Evolutionary conservation across 202 grass and related monocot species (phyloP).

Genomic region (Elaeis oleifera): DNA sequence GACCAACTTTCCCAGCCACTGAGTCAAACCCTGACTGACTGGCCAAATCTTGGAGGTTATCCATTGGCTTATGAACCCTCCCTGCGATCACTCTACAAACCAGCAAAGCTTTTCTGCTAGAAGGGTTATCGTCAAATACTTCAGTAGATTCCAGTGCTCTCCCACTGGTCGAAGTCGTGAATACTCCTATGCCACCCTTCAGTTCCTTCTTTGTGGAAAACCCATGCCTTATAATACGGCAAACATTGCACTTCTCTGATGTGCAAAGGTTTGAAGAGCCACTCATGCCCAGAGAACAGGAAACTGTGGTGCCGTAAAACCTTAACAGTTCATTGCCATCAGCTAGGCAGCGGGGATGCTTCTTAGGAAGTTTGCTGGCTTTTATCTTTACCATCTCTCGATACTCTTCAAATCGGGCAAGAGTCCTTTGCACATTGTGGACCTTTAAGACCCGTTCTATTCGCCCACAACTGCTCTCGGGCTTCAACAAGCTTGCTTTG

Average conservation of each 20-base stretch:
- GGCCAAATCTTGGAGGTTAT: conserved; percentile 25
- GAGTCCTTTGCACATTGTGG: conserved; percentile 34
- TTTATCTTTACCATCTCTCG: conserved; percentile 29
- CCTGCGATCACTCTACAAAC: conserved; percentile 35
- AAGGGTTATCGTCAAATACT: neutral
- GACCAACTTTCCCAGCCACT: conserved; percentile 29
- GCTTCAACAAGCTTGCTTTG: conserved; percentile 28
- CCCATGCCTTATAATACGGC: conserved; percentile 28
- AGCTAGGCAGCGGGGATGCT: conserved; percentile 33
- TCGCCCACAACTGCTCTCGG: conserved; percentile 21
- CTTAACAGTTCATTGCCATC: conserved; percentile 36
- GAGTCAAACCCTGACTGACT: conserved; percentile 28
- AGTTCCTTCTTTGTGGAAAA: conserved; percentile 34
- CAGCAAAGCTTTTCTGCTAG: conserved; percentile 20
- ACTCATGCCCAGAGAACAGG: conserved; percentile 23
- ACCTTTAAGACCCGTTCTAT: conserved; percentile 34
- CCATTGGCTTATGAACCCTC: conserved; percentile 38
- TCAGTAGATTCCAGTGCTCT: conserved; percentile 29
- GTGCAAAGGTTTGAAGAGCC: conserved; percentile 23
- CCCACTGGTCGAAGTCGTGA: conserved; percentile 27
- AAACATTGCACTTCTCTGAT: conserved; percentile 27
- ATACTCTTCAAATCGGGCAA: conserved; percentile 32
- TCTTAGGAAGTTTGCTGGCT: conserved; percentile 33
- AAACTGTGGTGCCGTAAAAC: conserved; percentile 24
- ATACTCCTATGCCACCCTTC: conserved; percentile 27